phyloP scores from a whole-genome alignment of 495 filamentous ascomycete genomes.

The Cudoniella acicularis region DNA sequence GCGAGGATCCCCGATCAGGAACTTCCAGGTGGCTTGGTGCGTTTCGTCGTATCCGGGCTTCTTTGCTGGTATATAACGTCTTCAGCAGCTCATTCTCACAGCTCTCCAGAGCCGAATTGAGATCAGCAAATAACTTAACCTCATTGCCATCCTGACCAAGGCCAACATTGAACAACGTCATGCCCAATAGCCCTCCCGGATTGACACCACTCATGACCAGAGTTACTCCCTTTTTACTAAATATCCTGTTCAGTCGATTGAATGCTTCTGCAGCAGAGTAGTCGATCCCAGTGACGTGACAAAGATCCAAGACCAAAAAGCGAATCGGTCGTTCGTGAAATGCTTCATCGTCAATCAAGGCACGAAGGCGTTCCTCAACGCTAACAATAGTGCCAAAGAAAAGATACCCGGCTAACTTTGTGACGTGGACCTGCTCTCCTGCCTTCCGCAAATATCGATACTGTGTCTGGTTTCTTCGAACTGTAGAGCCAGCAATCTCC shows the following conservation, averaged over 20 bases:
- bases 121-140: slow-evolving; percentile 76
- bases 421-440: slow-evolving; percentile 80
- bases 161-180: slow-evolving; percentile 74
- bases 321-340: slow-evolving; percentile 75
- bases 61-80: slow-evolving; percentile 65
- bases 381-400: slow-evolving; percentile 97
- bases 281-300: slow-evolving; percentile 86
- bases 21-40: slow-evolving; percentile 49
- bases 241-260: slow-evolving; percentile 80
- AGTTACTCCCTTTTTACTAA: slow-evolving; percentile 66
- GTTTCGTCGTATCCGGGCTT: slow-evolving; percentile 31
- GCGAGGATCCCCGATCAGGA: slow-evolving; percentile 28
- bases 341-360: slow-evolving; percentile 73
- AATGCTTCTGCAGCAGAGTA: slow-evolving; percentile 96
- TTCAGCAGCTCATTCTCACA: slow-evolving; percentile 95
- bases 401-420: slow-evolving; percentile 86
- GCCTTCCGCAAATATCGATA: slow-evolving; percentile 80
- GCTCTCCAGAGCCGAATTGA: slow-evolving; percentile 88
- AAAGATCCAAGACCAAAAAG: slow-evolving; percentile 86
- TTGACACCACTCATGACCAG: slow-evolving; percentile 79
- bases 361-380: slow-evolving; percentile 82
- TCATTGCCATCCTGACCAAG: slow-evolving; percentile 51
- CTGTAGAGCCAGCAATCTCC: slow-evolving; percentile 82
- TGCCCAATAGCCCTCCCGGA: slow-evolving; percentile 67
- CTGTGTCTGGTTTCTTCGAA: slow-evolving; percentile 84